Percentiles rank a stretch among this genome's conserved stretches.
Evolutionary conservation across 768 basidiomycete species (phyloP).

Genomic region (Ramaria rubella): DNA sequence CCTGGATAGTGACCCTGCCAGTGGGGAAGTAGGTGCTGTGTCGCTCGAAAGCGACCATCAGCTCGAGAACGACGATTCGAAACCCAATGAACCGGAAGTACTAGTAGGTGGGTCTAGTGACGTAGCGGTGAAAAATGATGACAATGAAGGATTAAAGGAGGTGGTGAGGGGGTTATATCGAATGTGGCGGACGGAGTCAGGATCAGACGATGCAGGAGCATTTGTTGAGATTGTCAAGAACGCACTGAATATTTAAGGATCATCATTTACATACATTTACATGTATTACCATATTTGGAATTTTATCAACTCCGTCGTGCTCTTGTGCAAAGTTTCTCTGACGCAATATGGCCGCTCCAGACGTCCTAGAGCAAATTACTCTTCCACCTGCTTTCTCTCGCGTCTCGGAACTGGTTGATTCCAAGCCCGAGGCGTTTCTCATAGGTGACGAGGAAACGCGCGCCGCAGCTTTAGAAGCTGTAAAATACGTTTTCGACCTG

Average conservation of each 20-base stretch:
- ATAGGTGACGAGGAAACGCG: conserved; percentile 47
- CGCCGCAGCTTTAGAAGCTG: conserved; percentile 53
- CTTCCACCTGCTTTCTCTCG: background rate
- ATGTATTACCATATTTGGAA: background rate
- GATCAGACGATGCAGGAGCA: background rate
- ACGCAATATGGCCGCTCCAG: background rate
- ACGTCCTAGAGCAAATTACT: background rate
- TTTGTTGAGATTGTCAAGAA: conserved; percentile 6
- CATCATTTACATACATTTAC: background rate
- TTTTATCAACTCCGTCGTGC: background rate
- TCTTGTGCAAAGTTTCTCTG: background rate
- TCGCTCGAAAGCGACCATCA: too few relatives aligned
- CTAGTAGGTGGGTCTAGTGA: too few relatives aligned
- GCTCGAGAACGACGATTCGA: background rate
- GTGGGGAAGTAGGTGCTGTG: too few relatives aligned
- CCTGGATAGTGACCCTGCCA: background rate
- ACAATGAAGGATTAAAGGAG: conserved; percentile 40
- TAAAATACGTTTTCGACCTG: conserved; percentile 70
- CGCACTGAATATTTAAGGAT: background rate
- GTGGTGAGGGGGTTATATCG: conserved; percentile 50
- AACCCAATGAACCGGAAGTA: background rate
- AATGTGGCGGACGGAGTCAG: conserved; percentile 43
- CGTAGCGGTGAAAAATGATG: too few relatives aligned
- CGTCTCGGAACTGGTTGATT: conserved; percentile 37
- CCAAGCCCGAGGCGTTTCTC: conserved; percentile 49